Evolutionary conservation across 164 flowering plant species (phyloP), one percentile per base, ranked within the genome.

Genomic region (Liriodendron chinense): DNA sequence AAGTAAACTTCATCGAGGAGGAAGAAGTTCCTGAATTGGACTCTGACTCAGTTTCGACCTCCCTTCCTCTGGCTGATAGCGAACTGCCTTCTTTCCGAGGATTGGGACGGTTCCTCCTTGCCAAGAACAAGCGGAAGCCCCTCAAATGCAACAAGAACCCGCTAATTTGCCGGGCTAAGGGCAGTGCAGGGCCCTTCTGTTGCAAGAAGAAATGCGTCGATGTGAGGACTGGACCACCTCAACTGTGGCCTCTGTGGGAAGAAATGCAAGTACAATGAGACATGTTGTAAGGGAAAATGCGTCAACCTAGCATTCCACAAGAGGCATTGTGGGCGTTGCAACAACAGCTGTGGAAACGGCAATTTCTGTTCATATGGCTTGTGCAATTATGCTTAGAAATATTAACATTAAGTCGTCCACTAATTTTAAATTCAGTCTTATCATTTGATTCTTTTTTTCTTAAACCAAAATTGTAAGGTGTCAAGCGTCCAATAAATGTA

Each of bases 221-320:
- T 10, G 71, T 78, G 79, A 63, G 26, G 71, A 70, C 16, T n/a
- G 20, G 83, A 80, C 43, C 16, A 68, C 0, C 61, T 28, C 3
- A 82, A 82, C 75, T 83, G 84, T 49, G 84, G 84, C 23, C 64
- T 28, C 75, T 83, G 86, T 64, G 82, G 81, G 69, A 28, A 77
- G 26, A 84, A 78, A 71, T 84, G 86, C 74, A 74, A 67, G 76
- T 73, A 79, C 64, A 24, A 21, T 1, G 76, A 81, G 68, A 71
- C 72, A 9, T 84, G 86, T 47, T 84, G 86, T 65, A 22, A 24
- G 16, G 86, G 86, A 28, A 9, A 75, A 4, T 84, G 86, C 34
- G 83, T 81, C 26, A 74, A 84, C 28, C 49, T 82, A 0, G 12
- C 23, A n/a, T 68, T 28, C 9, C 71, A 80, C 43, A 68, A 64